phyloP scores from a whole-genome alignment of 2,329 filamentous ascomycete genomes.

The Sporothrix brasiliensis region DNA sequence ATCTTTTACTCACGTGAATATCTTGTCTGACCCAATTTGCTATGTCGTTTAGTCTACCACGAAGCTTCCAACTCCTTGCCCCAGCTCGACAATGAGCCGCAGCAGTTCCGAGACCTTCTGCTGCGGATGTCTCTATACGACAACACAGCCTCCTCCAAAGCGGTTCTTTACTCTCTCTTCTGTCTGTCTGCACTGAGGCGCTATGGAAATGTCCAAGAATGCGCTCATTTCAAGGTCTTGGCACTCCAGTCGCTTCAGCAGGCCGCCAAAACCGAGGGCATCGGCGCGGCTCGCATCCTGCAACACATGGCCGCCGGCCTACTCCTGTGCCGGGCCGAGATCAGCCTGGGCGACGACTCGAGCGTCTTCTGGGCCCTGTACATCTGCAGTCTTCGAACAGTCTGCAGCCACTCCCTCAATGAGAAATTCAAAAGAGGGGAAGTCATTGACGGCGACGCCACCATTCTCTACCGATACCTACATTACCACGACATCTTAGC shows the following conservation, averaged over 20 bases:
- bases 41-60: slow-evolving; percentile 29
- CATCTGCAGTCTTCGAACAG: slow-evolving; percentile 30
- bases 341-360: slow-evolving; percentile 27
- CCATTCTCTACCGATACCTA: slow-evolving; percentile 40
- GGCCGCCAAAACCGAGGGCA: neutral
- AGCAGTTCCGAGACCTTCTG: slow-evolving; percentile 31
- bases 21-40: neutral
- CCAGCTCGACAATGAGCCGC: slow-evolving; percentile 30
- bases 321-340: slow-evolving; percentile 30
- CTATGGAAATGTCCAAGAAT: slow-evolving; percentile 30
- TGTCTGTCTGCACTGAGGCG: slow-evolving; percentile 25
- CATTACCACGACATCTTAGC: slow-evolving; percentile 41
- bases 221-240: slow-evolving; percentile 27
- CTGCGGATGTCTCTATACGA: slow-evolving; percentile 33
- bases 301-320: slow-evolving; percentile 32
- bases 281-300: slow-evolving; percentile 16
- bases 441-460: slow-evolving; percentile 33
- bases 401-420: slow-evolving; percentile 36
- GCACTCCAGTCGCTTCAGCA: slow-evolving; percentile 30
- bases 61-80: slow-evolving; percentile 31
- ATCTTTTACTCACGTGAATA: neutral
- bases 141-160: slow-evolving; percentile 26
- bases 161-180: slow-evolving; percentile 30
- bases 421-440: slow-evolving; percentile 21
- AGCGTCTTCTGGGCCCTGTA: slow-evolving; percentile 32